Percentiles rank a stretch among this genome's conserved stretches.
Evolutionary conservation across 345 rosid species (phyloP).

Genomic region (Gossypium turneri): DNA sequence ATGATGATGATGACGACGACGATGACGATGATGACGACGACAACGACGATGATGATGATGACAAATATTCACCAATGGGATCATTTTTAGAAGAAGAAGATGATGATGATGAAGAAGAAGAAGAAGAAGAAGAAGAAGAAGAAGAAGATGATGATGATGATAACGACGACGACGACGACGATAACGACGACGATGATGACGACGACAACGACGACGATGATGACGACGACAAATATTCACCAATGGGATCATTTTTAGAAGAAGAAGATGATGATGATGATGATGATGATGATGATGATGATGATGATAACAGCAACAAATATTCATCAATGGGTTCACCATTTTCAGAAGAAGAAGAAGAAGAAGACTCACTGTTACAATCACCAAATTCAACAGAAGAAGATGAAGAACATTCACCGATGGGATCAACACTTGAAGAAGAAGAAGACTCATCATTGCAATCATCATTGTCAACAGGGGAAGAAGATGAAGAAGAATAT

Average conservation of each 20-base stretch:
- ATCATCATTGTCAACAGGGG: background rate
- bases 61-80: too few relatives aligned
- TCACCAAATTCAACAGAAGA: background rate
- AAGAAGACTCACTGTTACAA: background rate
- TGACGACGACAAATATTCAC: background rate
- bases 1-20: rapidly evolving
- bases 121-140: background rate
- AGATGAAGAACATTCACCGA: background rate
- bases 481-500: background rate
- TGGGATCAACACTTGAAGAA: background rate
- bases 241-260: background rate
- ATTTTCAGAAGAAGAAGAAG: conserved; percentile 13
- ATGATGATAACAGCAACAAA: too few relatives aligned
- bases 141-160: background rate
- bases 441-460: conserved; percentile 10
- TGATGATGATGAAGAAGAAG: conserved; percentile 1
- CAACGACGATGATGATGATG: background rate
- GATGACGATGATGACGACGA: background rate
- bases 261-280: background rate
- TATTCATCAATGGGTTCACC: background rate
- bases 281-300: background rate
- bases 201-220: background rate
- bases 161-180: background rate
- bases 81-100: too few relatives aligned
- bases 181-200: background rate